Evolutionary conservation across 495 filamentous ascomycete genomes (phyloP), one percentile per base, ranked within the genome.

Genomic region (Daldinia bambusicola): DNA sequence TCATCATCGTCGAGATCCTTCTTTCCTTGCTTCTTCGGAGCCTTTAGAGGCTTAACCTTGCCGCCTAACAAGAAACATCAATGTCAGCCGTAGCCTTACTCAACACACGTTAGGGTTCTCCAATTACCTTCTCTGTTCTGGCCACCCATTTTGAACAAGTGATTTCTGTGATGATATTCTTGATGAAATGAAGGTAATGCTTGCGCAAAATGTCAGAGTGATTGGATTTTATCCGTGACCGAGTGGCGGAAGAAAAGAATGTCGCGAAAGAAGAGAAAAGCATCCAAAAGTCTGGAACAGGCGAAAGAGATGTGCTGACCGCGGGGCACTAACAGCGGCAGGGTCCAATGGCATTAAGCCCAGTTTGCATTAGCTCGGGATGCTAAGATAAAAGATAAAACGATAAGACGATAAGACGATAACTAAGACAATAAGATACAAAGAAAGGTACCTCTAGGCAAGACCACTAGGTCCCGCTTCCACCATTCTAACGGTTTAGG

Each of bases 1-100:
- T 93, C 91, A 20, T 94, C 92, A 0, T 93, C 91, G 67, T 93
- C 91, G 34, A 92, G 73, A 0, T 91, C 90, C 83, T 91, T 90
- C 76, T 86, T 83, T 31, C 34, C 34, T 10, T 86, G 85, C 84
- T 93, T 94, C 87, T 93, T 94, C 16, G 92, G 83, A 34, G 86
- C 82, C 87, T 94, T 94, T 76, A 93, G 84, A 68, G 92, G 92
- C 87, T 94, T 94, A 71, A 86, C 89, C 84, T 94, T 94, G 84
- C 92, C 92, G 80, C 92, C 92, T 94, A 70, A 43, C 22, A 36
- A 36, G 56, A 67, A 38, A 58, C 7, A 60, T 75, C 53, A 72
- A 67, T 64, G 55, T 70, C 65, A 67, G 64, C 59, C 38, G 52
- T 16, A 56, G 50, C n/a, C 50, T 16, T 16, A 53, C 6, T 22